A percentile compares a stretch with the other conserved stretches of the same genome.
phyloP scores from a whole-genome alignment of 306 rosid species.

The Cyclanthera cordifolia region DNA sequence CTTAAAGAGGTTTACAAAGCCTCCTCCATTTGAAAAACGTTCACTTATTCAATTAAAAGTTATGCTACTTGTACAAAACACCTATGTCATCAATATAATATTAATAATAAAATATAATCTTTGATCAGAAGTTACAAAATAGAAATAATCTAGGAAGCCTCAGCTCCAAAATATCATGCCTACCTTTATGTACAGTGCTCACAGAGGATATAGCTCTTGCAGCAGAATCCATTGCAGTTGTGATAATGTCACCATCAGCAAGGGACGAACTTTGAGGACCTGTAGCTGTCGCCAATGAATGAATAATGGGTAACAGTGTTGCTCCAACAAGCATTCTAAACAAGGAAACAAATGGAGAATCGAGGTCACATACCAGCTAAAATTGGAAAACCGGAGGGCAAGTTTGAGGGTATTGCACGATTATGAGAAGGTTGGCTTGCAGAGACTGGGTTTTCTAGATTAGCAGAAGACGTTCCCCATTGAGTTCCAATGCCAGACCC shows the following conservation, averaged over 20 bases:
- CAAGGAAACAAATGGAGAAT: slow-evolving; percentile 18
- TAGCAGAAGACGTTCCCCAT: slow-evolving; percentile 19
- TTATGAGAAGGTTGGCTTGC: slow-evolving; percentile 30
- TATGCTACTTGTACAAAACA: too few relatives aligned
- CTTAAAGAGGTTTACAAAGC: too few relatives aligned
- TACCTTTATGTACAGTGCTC: slow-evolving; percentile 43
- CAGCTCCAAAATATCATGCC: not conserved
- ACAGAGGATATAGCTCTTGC: slow-evolving; percentile 60
- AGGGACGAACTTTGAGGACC: slow-evolving; percentile 23
- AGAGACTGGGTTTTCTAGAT: slow-evolving; percentile 28
- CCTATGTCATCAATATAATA: too few relatives aligned
- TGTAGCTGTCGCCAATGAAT: slow-evolving; percentile 16
- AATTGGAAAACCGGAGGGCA: slow-evolving; percentile 39
- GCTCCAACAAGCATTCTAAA: slow-evolving; percentile 27
- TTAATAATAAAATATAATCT: too few relatives aligned
- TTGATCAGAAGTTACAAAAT: too few relatives aligned
- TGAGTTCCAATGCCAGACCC: not conserved
- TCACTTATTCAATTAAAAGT: too few relatives aligned
- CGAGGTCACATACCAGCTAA: slow-evolving; percentile 9
- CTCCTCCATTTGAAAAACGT: too few relatives aligned
- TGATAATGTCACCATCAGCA: slow-evolving; percentile 33
- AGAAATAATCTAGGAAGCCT: not conserved
- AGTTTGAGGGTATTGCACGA: slow-evolving; percentile 35
- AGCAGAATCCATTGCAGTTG: slow-evolving; percentile 62
- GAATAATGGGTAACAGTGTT: slow-evolving; percentile 22